Conservation (phyloP, 768 basidiomycete species). For the Pulveroboletus sp. region DNA sequence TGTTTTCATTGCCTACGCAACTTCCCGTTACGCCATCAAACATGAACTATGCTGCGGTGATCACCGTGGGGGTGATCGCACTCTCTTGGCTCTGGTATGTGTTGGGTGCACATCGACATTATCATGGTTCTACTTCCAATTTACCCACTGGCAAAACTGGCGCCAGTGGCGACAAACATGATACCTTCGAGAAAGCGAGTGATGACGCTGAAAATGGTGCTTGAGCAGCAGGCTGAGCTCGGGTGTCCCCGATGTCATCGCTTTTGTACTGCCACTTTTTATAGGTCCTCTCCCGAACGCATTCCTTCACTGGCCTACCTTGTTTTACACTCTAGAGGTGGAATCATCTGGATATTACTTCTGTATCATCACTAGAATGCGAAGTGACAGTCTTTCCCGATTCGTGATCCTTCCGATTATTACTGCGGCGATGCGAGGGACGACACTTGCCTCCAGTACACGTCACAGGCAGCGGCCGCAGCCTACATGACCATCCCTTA, state of each 20-base stretch:
- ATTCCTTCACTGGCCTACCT: too few relatives aligned
- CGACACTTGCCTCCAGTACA: not conserved
- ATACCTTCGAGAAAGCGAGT: not conserved
- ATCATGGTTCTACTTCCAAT: constrained; percentile 58
- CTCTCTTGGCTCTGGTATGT: constrained; percentile 49
- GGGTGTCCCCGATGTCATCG: too few relatives aligned
- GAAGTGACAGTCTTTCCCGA: not conserved
- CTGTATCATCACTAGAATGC: not conserved
- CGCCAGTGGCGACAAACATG: not conserved
- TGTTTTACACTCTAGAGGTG: too few relatives aligned
- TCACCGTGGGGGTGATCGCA: constrained; percentile 22
- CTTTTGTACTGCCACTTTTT: not conserved
- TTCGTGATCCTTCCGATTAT: not conserved
- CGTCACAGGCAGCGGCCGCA: constrained; percentile 21
- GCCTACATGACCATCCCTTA: not conserved
- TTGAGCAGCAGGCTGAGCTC: not conserved
- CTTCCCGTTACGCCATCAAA: constrained; percentile 46
- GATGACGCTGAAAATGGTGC: not conserved
- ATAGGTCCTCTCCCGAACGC: not conserved
- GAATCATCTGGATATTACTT: not conserved
- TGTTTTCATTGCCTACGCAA: constrained; percentile 50
- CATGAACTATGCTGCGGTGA: constrained; percentile 52
- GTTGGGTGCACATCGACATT: constrained; percentile 50
- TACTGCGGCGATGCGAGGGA: constrained; percentile 3
- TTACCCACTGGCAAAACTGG: constrained; percentile 21